Conservation (phyloP, 495 filamentous ascomycete species). For the Hyphodiscus hymeniophilus region DNA sequence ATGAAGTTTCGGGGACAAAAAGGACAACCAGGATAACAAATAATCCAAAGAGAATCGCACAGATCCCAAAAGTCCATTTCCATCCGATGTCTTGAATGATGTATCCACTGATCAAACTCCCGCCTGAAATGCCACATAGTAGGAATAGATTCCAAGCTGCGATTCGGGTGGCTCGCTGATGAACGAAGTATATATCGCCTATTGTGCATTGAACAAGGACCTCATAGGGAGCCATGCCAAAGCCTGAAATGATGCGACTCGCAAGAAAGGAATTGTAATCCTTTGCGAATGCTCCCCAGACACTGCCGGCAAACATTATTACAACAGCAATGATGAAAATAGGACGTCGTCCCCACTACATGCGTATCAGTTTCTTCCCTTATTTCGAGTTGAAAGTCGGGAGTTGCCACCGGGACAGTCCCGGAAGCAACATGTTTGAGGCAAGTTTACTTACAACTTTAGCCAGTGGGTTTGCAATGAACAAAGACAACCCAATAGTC, state of each 20-base stretch:
- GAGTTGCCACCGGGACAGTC: too few relatives aligned
- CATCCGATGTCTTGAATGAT: conserved; percentile 43
- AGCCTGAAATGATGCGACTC: conserved; percentile 36
- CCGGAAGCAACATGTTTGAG: too few relatives aligned
- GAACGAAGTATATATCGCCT: conserved; percentile 54
- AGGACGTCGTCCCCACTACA: conserved; percentile 55
- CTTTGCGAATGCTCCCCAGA: conserved; percentile 53
- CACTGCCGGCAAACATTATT: conserved; percentile 48
- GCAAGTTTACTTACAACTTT: too few relatives aligned
- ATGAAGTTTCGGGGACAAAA: conserved; percentile 46
- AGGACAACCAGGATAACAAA: conserved; percentile 38
- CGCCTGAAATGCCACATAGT: conserved; percentile 42
- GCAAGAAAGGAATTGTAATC: conserved; percentile 50
- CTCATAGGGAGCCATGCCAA: conserved; percentile 52
- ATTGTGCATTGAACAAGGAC: conserved; percentile 48
- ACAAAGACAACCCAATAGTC: conserved; percentile 40
- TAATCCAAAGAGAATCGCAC: conserved; percentile 43
- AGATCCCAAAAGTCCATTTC: conserved; percentile 46
- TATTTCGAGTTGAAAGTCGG: too few relatives aligned
- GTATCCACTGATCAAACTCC: conserved; percentile 42
- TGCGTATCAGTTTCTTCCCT: too few relatives aligned
- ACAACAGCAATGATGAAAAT: conserved; percentile 50
- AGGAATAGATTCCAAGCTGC: conserved; percentile 59
- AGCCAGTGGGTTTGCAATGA: conserved; percentile 55
- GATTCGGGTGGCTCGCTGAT: conserved; percentile 56